These are phyloP conservation scores for Aspergillus alliaceus DNA, from an alignment of 2,329 filamentous ascomycete genomes.

Conservation along the genomic window DNA sequence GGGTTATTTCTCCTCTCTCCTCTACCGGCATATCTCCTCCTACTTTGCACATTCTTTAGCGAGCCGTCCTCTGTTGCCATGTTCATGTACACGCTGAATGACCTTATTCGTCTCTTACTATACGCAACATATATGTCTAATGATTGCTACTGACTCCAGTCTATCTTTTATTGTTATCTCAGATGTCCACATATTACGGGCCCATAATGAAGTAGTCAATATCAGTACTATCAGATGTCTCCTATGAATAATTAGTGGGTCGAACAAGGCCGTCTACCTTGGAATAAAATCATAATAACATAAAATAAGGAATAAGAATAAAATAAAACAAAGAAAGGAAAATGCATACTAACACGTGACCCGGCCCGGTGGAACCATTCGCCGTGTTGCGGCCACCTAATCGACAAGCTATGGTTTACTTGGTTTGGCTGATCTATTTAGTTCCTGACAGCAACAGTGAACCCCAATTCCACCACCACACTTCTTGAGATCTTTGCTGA, in stretches of 20 bases:
- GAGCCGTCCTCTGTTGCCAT: not conserved
- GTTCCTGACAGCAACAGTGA: conserved; percentile 1
- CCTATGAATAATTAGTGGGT: not conserved
- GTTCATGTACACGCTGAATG: not conserved
- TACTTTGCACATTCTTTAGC: not conserved
- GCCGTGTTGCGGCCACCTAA: conserved; percentile 24
- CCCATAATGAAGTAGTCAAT: not conserved
- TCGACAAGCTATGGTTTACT: conserved; percentile 13
- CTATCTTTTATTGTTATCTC: not conserved
- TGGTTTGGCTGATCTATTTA: not conserved
- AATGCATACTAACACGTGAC: conserved; percentile 14
- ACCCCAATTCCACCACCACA: not conserved
- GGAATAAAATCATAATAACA: no score
- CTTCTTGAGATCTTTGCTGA: conserved; percentile 9
- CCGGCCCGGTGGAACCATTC: conserved; percentile 13
- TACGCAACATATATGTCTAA: not conserved
- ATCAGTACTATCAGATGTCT: not conserved
- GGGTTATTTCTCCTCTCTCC: not conserved
- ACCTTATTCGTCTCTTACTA: not conserved
- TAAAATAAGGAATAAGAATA: no score
- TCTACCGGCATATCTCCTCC: not conserved
- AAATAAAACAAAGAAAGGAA: not conserved
- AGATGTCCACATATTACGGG: not conserved
- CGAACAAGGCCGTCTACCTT: not conserved
- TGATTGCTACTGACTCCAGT: not conserved